These are phyloP conservation scores for Neurospora sp. DNA, from an alignment of 495 filamentous ascomycete species.

Conservation along the genomic window DNA sequence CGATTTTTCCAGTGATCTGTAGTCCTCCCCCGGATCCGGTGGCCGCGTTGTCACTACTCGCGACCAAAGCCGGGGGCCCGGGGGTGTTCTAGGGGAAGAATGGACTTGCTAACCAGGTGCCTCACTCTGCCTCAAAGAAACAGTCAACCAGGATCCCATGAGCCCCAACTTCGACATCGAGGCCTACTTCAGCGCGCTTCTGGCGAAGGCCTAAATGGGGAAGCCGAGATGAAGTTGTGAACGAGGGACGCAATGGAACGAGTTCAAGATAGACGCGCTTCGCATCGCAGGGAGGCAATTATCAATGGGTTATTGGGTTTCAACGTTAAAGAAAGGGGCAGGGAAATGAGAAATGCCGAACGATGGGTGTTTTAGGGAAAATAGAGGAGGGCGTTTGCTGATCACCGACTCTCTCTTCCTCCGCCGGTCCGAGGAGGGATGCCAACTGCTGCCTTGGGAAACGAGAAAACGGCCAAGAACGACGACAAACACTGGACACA, in stretches of 20 bases:
- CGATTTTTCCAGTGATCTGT: not conserved
- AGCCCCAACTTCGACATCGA: conserved; percentile 87
- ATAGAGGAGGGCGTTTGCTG: not conserved
- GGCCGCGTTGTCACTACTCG: not conserved
- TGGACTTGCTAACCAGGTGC: not conserved
- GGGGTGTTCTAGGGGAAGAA: not conserved
- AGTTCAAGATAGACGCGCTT: not conserved
- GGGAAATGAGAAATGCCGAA: not conserved
- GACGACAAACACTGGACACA: not conserved
- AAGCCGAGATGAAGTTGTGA: conserved; percentile 10
- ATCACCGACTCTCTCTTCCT: not conserved
- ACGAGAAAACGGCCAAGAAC: not conserved
- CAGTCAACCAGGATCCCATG: conserved; percentile 76
- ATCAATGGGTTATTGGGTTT: not conserved
- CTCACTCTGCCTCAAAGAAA: conserved; percentile 11
- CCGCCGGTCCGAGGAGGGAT: not conserved
- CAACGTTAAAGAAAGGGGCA: not conserved
- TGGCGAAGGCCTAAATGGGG: conserved; percentile 33
- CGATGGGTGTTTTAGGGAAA: not conserved
- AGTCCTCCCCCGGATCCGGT: not conserved
- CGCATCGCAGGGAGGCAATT: not conserved
- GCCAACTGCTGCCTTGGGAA: not conserved
- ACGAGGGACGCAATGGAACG: not conserved
- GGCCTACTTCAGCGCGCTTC: conserved; percentile 61
- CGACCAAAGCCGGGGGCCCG: not conserved